Base-by-base conservation (phyloP, 2,329 filamentous ascomycete genomes). In the Atkinsonella hypoxylon region DNA sequence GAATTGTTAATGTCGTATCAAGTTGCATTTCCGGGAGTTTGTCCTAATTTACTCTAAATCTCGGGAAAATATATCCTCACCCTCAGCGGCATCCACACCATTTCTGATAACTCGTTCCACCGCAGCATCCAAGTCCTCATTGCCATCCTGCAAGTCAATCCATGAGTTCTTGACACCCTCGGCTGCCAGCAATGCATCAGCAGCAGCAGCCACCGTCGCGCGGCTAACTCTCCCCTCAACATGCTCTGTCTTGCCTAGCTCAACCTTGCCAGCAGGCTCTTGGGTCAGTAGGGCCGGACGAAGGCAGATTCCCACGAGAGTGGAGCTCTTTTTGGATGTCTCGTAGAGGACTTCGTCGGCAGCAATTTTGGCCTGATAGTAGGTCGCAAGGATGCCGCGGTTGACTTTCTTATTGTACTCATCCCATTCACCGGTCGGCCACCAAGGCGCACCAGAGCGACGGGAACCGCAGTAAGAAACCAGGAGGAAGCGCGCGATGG, bases 401-500 rank as follows among this genome's bases (percentile, higher is more conserved):
- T 69, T 69, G 51, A 67, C 57, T 36, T 68, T 67, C 11, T 62
- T 60, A 57, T 72, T 70, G 43, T 67, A 67, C 39, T 73, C 62
- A n/a, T 69, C 63, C 74, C 75, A 81, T 51, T 65, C 66, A 10
- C 67, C 71, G 5, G 72, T 67, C 20, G 68, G 62, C 76, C 77
- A 83, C 79, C 80, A 84, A 0, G 72, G 56, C 1, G 81, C 75
- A 31, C 67, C 67, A 6, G 54, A 50, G 26, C 74, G 70, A 22
- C 83, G 75, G 17, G 77, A 76, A 52, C 71, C 71, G 11, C 78
- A 63, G 56, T 83, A 82, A 0, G 81, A 84, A 48, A 87, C 70
- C 57, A 85, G 74, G 46, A 87, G 71, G 66, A 85, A 85, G 53
- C 79, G 77, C 3, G 68, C 78, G 54, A 85, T 69, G 18, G 68